Base-by-base conservation (phyloP, 106 monocot genomes). In the Allium fistulosum region DNA sequence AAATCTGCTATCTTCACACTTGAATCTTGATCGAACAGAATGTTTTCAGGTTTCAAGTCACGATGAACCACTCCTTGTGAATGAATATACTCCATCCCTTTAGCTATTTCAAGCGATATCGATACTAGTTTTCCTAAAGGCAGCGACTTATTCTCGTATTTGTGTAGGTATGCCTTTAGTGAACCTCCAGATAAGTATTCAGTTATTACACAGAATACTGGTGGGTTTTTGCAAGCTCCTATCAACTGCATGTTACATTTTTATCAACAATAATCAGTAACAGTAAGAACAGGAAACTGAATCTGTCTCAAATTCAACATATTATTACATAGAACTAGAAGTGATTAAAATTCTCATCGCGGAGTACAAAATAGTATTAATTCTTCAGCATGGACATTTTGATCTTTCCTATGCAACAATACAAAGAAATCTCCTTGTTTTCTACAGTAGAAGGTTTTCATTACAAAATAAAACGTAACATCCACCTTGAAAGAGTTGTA, bases 31-130 rank as follows among this genome's bases (percentile, higher is more conserved):
- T 92, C 78, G 16, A 88, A 81, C 48, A 94, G 71, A 61, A 93
- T 85, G 53, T 93, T 93, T 62, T 85, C 92, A 13, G 92, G 88
- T 53, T 93, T 93, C 51, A 93, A 58, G 61, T 93, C 92, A 10
- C 92, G 88, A 53, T 93, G 92, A 58, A 93, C 64, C 58, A 93
- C 59, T 22, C 85, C 88, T 71, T 93, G 88, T 9, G 85, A 88
- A 74, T 93, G 92, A 67, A 93, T 71, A 66, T 93, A 93, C 50
- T 81, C 88, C 88, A 93, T 85, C 45, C 88, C 93, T 12, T 77
- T 78, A 11, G 87, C 79, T 69, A 90, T 81, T 58, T 83, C 78
- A 8, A 94, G 67, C 17, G 80, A 75, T 15, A 87, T 83, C 9
- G 78, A 56, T 61, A 87, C 69, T 10, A 85, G 58, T 52, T 76